These are phyloP conservation scores for Herpetospermum pedunculosum DNA, from an alignment of 306 rosid genomes.

Conservation along the genomic window DNA sequence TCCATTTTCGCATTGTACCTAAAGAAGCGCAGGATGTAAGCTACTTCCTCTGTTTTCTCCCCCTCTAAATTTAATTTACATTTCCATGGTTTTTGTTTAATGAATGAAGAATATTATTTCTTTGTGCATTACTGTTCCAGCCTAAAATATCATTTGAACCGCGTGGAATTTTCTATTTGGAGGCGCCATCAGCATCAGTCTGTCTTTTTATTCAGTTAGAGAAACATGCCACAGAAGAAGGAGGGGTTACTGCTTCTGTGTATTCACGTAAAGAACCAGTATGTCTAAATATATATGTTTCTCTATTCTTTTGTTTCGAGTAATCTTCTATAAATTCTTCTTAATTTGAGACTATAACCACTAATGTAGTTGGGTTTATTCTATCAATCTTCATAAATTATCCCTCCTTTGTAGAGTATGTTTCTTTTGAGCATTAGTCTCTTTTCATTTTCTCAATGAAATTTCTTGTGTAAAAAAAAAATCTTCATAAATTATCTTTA, in stretches of 20 bases:
- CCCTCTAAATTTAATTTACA: background rate
- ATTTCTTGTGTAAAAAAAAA: no score
- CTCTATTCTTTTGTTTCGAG: background rate
- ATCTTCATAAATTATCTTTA: no score
- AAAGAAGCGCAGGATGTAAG: slow-evolving; percentile 80
- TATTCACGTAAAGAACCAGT: slow-evolving; percentile 97
- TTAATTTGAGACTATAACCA: background rate
- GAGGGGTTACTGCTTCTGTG: slow-evolving; percentile 85
- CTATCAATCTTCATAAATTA: background rate
- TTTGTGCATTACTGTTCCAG: slow-evolving; percentile 26
- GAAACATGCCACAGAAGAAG: slow-evolving; percentile 94
- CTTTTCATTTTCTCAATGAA: no score
- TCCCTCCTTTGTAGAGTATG: no score
- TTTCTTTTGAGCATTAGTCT: no score
- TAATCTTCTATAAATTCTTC: background rate
- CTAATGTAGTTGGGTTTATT: background rate
- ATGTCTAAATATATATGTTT: slow-evolving; percentile 23
- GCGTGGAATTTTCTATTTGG: slow-evolving; percentile 75
- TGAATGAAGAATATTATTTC: background rate
- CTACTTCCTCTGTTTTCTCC: background rate
- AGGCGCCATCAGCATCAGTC: slow-evolving; percentile 88
- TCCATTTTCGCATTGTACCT: slow-evolving; percentile 57
- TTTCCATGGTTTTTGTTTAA: background rate
- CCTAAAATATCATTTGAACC: slow-evolving; percentile 41
- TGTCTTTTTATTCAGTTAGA: slow-evolving; percentile 94